phyloP scores from a whole-genome alignment of 345 rosid genomes.

The Brassica nigra region DNA sequence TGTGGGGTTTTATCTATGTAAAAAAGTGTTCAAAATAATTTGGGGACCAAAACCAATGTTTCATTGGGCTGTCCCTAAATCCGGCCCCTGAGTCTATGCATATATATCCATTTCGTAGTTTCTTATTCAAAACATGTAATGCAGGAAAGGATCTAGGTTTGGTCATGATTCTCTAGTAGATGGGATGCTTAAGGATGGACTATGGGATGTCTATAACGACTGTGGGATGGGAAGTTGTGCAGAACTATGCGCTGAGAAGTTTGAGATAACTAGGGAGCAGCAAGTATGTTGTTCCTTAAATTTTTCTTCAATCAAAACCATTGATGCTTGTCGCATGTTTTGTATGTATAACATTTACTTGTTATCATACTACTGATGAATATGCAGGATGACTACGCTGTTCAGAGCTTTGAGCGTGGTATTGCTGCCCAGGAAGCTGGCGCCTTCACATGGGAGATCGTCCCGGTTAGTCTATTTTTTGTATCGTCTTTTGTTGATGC shows the following conservation, averaged over 20 bases:
- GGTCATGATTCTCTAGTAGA: constrained; percentile 94
- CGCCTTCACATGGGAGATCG: constrained; percentile 93
- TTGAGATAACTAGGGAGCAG: constrained; percentile 74
- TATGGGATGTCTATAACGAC: constrained; percentile 95
- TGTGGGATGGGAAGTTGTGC: constrained; percentile 96
- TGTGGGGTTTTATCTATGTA: no score
- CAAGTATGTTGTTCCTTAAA: constrained; percentile 49
- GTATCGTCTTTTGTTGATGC: constrained; percentile 6
- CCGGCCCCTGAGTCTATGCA: not conserved
- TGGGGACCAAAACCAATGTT: no score
- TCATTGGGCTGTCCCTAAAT: no score
- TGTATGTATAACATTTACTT: no score
- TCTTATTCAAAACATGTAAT: constrained; percentile 25
- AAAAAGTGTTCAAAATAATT: no score
- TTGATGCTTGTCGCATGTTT: not conserved
- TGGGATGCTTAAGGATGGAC: constrained; percentile 95
- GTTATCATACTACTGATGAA: not conserved
- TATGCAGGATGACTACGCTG: constrained; percentile 76
- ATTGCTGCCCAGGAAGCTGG: constrained; percentile 88
- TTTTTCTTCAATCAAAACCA: not conserved
- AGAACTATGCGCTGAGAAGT: constrained; percentile 85
- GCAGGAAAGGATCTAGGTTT: constrained; percentile 95
- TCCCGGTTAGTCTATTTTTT: constrained; percentile 57
- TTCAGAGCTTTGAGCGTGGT: constrained; percentile 97
- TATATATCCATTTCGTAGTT: not conserved